Evolutionary conservation across 148 eudicot genomes (phyloP).

Genomic region (Cornus kousa): DNA sequence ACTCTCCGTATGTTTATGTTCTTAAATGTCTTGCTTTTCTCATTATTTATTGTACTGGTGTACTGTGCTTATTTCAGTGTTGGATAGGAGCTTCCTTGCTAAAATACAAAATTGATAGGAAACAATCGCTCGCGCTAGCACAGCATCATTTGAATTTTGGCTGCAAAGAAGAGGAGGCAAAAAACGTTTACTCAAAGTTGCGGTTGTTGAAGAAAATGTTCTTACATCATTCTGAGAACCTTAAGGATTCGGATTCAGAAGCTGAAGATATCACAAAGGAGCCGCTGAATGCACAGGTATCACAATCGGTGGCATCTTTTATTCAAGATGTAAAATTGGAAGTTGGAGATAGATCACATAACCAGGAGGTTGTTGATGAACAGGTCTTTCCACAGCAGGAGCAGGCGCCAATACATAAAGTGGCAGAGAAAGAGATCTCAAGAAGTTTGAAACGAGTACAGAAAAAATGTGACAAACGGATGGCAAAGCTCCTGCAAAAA

Average conservation of each 20-base stretch:
- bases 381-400: not conserved
- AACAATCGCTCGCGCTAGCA: slow-evolving; percentile 47
- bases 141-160: slow-evolving; percentile 44
- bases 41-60: no score
- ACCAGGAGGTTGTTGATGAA: slow-evolving; percentile 20
- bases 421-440: slow-evolving; percentile 10
- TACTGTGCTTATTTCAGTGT: slow-evolving; percentile 47
- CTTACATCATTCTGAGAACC: slow-evolving; percentile 25
- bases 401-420: slow-evolving; percentile 11
- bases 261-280: slow-evolving; percentile 18
- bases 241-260: slow-evolving; percentile 18
- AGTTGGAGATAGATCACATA: slow-evolving; percentile 20
- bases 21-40: no score
- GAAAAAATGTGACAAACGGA: slow-evolving; percentile 36
- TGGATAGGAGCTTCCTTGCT: slow-evolving; percentile 71
- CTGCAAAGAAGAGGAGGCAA: slow-evolving; percentile 59
- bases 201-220: slow-evolving; percentile 45
- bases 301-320: slow-evolving; percentile 3
- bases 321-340: slow-evolving; percentile 16
- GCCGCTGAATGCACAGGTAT: slow-evolving; percentile 13
- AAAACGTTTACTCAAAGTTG: slow-evolving; percentile 40
- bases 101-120: slow-evolving; percentile 53
- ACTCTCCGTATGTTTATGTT: no score
- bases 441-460: slow-evolving; percentile 23
- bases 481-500: slow-evolving; percentile 31